phyloP scores from a whole-genome alignment of 2,329 filamentous ascomycete species.

The Aspergillus quadrilineatus region DNA sequence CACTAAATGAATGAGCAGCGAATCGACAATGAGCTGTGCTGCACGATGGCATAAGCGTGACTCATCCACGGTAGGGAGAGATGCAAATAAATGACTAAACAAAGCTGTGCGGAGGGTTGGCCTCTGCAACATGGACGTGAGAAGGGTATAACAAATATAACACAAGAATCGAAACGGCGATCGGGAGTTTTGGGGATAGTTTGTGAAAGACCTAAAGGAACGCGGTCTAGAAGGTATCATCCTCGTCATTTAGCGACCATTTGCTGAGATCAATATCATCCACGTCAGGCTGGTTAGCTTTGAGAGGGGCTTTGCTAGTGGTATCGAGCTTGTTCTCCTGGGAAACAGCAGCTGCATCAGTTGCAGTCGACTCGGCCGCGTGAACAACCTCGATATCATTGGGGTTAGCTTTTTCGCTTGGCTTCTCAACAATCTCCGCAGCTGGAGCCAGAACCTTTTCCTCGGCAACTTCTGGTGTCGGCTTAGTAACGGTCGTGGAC shows the following conservation, averaged over 20 bases:
- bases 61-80: slow-evolving; percentile 8
- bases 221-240: slow-evolving; percentile 4
- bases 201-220: background rate
- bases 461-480: background rate
- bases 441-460: background rate
- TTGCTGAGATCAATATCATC: slow-evolving; percentile 29
- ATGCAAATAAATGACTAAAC: slow-evolving; percentile 3
- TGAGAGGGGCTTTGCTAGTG: slow-evolving; percentile 6
- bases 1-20: slow-evolving; percentile 17
- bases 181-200: background rate
- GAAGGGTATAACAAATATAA: slow-evolving; percentile 22
- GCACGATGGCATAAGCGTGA: slow-evolving; percentile 7
- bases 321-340: background rate
- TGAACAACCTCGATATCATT: background rate
- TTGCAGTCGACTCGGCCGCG: slow-evolving; percentile 7
- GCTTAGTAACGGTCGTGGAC: slow-evolving; percentile 6
- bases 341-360: slow-evolving; percentile 7
- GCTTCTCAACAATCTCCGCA: background rate
- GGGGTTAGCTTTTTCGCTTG: background rate
- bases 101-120: slow-evolving; percentile 7
- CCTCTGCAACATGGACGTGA: slow-evolving; percentile 15
- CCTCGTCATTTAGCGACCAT: slow-evolving; percentile 21
- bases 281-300: slow-evolving; percentile 14
- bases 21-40: slow-evolving; percentile 6
- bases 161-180: slow-evolving; percentile 16